These are phyloP conservation scores for Claviceps quebecensis DNA, from an alignment of 2,329 filamentous ascomycete species.

Conservation along the genomic window DNA sequence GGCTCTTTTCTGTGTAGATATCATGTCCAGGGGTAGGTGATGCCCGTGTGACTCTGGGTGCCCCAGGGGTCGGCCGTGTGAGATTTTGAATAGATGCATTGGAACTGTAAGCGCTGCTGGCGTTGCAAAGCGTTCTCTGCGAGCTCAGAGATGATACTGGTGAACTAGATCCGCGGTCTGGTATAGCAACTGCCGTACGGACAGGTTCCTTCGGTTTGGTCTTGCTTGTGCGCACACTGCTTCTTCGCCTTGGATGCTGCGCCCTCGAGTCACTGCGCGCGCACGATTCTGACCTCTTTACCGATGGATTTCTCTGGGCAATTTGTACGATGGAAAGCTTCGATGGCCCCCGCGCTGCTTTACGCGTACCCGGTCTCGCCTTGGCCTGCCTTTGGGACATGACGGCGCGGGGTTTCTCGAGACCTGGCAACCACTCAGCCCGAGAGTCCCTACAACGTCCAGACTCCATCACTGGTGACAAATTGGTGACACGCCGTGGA, in stretches of 20 bases:
- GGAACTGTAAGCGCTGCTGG: constrained; percentile 49
- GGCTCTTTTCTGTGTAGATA: constrained; percentile 10
- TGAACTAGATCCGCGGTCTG: constrained; percentile 36
- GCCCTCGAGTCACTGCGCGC: too few relatives aligned
- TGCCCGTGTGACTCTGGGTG: background rate
- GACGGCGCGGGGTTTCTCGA: too few relatives aligned
- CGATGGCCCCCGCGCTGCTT: too few relatives aligned
- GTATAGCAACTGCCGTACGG: constrained; percentile 13
- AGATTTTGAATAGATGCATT: constrained; percentile 43
- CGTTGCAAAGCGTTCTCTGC: constrained; percentile 35
- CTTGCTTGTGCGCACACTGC: background rate
- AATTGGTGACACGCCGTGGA: too few relatives aligned
- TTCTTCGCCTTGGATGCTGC: background rate
- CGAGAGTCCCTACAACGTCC: too few relatives aligned
- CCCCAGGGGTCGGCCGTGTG: constrained; percentile 19
- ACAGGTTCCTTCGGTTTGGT: constrained; percentile 3
- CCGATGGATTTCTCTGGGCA: too few relatives aligned
- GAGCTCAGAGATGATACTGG: constrained; percentile 29
- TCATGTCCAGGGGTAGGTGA: background rate
- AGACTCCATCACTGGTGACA: too few relatives aligned
- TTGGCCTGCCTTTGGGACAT: too few relatives aligned
- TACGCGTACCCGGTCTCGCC: too few relatives aligned
- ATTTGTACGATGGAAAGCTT: too few relatives aligned
- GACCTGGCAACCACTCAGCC: too few relatives aligned
- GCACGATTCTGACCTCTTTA: too few relatives aligned